Percentiles rank a stretch among this genome's conserved stretches.
Conservation (phyloP, 2,329 filamentous ascomycete genomes). For the Arthrobotrys sphaeroides region DNA sequence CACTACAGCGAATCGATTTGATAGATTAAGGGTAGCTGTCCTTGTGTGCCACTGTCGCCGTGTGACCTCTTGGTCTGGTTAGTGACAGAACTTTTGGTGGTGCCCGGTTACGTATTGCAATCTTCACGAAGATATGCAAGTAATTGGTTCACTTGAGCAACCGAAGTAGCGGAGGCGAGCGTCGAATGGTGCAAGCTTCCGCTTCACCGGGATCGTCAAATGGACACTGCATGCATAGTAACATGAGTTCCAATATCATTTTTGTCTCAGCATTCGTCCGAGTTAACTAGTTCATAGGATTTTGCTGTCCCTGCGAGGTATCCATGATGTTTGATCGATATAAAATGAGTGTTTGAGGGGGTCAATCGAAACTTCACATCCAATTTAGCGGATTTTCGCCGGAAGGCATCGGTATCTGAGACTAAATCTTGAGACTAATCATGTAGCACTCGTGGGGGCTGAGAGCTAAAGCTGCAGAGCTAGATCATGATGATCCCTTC, state of each 20-base stretch:
- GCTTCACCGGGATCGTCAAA: constrained; percentile 24
- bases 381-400: background rate
- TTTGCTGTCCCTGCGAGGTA: background rate
- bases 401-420: background rate
- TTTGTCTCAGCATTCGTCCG: background rate
- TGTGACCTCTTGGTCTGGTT: background rate
- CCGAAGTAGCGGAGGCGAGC: constrained; percentile 29
- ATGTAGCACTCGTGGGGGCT: background rate
- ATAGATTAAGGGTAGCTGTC: background rate
- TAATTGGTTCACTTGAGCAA: constrained; percentile 28
- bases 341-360: background rate
- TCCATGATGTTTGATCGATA: background rate
- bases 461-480: background rate
- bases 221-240: background rate
- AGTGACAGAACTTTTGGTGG: background rate
- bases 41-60: background rate
- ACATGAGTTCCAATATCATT: background rate
- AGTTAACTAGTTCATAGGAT: background rate
- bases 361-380: background rate
- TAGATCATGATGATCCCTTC: no score
- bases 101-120: constrained; percentile 6
- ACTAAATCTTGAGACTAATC: background rate
- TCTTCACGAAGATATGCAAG: background rate
- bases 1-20: background rate
- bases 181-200: constrained; percentile 44